Conservation (phyloP, 139 green algal species). For the Haematococcus lacustris region DNA sequence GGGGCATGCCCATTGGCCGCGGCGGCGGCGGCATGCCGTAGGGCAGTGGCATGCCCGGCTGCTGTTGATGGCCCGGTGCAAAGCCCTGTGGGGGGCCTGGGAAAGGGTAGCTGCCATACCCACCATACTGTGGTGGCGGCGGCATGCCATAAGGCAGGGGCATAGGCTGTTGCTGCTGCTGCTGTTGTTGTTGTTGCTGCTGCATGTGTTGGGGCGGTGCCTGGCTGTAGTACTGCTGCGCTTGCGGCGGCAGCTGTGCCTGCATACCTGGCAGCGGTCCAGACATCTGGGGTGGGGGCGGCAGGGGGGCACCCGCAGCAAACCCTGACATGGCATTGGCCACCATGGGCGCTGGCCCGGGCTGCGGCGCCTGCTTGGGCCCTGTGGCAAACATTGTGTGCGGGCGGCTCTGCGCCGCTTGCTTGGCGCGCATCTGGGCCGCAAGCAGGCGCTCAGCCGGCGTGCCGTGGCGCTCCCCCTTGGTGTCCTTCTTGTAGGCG, state of each 20-base stretch:
- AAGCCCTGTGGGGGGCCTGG: neutral
- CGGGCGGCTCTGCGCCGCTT: slow-evolving; percentile 50
- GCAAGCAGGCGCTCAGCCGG: slow-evolving; percentile 87
- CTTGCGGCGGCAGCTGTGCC: neutral
- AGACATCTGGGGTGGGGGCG: neutral
- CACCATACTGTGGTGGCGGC: slow-evolving; percentile 13
- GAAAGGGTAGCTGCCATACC: no score
- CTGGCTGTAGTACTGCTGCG: neutral
- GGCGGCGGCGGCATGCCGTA: slow-evolving; percentile 21
- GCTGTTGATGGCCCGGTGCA: neutral
- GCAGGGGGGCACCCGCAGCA: neutral
- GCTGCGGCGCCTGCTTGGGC: slow-evolving; percentile 39
- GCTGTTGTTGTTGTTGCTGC: no score
- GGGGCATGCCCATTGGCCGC: slow-evolving; percentile 8
- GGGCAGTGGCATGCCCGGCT: slow-evolving; percentile 7
- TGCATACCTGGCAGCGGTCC: slow-evolving; percentile 8
- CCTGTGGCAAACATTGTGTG: slow-evolving; percentile 85
- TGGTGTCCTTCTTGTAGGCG: slow-evolving; percentile 96
- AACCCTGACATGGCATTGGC: slow-evolving; percentile 1
- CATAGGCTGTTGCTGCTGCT: neutral
- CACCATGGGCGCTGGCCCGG: neutral
- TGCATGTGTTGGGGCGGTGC: neutral
- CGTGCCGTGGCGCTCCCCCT: slow-evolving; percentile 93
- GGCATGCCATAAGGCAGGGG: slow-evolving; percentile 16
- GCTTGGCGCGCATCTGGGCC: slow-evolving; percentile 58